Evolutionary conservation across 805 yeast species (phyloP).

Genomic region (Pachysolen tannophilus): DNA sequence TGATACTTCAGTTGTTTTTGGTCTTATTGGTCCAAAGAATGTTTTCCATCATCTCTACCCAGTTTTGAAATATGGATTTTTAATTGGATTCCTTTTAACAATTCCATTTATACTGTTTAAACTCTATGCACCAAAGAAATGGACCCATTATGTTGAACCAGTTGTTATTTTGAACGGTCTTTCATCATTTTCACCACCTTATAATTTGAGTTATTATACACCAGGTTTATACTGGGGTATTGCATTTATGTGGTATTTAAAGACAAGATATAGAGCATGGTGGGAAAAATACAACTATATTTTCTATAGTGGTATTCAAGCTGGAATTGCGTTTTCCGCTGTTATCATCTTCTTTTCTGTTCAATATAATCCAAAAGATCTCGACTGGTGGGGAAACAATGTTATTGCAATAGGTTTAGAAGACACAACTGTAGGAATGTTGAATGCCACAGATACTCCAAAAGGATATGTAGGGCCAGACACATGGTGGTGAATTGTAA

Average conservation of each 20-base stretch:
- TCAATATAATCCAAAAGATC: slow-evolving; percentile 29
- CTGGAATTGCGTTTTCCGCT: slow-evolving; percentile 59
- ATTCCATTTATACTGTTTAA: slow-evolving; percentile 22
- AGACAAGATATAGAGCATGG: slow-evolving; percentile 42
- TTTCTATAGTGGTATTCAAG: slow-evolving; percentile 45
- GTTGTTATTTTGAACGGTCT: slow-evolving; percentile 45
- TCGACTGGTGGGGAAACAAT: slow-evolving; percentile 64
- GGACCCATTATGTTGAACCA: slow-evolving; percentile 35
- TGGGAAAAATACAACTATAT: slow-evolving; percentile 49
- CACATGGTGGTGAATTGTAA: too few species aligned
- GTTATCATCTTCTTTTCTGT: slow-evolving; percentile 47
- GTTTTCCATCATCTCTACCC: slow-evolving; percentile 45
- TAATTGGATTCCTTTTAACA: slow-evolving; percentile 25
- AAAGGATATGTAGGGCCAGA: neutral
- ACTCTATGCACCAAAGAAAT: slow-evolving; percentile 17
- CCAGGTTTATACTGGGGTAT: slow-evolving; percentile 30
- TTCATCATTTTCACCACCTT: slow-evolving; percentile 40
- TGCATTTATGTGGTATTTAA: slow-evolving; percentile 42
- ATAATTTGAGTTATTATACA: slow-evolving; percentile 36
- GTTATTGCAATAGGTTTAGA: too few species aligned
- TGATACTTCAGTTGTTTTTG: slow-evolving; percentile 29
- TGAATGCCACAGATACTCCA: neutral
- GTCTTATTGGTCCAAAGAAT: slow-evolving; percentile 9
- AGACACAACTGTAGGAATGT: neutral
- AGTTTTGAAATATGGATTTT: slow-evolving; percentile 53